A percentile compares a stretch with the other conserved stretches of the same genome.
Conservation (phyloP, 306 rosid species). For the Castanea sativa region DNA sequence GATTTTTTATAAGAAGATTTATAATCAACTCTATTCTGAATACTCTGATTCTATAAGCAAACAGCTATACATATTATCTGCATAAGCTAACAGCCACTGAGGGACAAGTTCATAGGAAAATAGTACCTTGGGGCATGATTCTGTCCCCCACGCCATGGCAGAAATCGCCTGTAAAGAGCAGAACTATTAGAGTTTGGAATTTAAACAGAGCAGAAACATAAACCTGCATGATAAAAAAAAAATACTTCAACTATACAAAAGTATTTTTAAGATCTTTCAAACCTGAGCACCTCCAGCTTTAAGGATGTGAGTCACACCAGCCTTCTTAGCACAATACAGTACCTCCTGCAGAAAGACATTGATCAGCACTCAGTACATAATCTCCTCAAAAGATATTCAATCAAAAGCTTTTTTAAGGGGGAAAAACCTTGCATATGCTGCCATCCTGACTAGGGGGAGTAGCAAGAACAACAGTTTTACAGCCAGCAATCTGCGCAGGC, state of each 20-base stretch:
- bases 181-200: background rate
- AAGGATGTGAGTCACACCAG: conserved; percentile 97
- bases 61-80: background rate
- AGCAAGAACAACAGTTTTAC: conserved; percentile 87
- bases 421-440: conserved; percentile 73
- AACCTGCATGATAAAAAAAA: background rate
- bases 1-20: too few species aligned
- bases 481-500: conserved; percentile 99
- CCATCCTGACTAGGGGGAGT: conserved; percentile 91
- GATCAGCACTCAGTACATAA: conserved; percentile 18
- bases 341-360: conserved; percentile 64
- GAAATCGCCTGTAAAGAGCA: conserved; percentile 69
- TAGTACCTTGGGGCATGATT: conserved; percentile 90
- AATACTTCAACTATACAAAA: conserved; percentile 4
- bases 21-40: too few species aligned
- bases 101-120: conserved; percentile 11
- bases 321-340: conserved; percentile 95
- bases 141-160: conserved; percentile 99
- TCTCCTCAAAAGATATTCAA: conserved; percentile 8
- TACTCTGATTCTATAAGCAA: background rate
- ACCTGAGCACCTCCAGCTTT: conserved; percentile 99
- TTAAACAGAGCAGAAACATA: conserved; percentile 4
- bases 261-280: conserved; percentile 24
- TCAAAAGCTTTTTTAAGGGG: background rate
- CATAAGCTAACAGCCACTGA: background rate